Evolutionary conservation across 1,284 basidiomycete species (phyloP).

Genomic region (Exobasidium rhododendri): DNA sequence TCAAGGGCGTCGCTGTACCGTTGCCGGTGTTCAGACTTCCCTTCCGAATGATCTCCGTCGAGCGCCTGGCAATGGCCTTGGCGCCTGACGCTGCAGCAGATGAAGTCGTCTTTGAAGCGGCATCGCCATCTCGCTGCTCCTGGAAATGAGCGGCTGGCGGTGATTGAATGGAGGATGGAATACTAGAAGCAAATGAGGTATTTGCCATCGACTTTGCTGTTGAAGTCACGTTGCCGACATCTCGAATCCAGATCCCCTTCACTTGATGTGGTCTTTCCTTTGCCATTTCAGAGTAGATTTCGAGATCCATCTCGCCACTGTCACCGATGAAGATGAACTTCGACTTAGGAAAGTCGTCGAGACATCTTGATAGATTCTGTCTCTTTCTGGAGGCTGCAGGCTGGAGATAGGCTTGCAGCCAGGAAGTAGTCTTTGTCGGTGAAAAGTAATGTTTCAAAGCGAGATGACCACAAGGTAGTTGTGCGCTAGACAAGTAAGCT

Average conservation of each 20-base stretch:
- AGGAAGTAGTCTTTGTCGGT: constrained; percentile 14
- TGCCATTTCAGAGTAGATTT: constrained; percentile 46
- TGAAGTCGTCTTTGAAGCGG: background rate
- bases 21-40: background rate
- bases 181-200: background rate
- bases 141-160: background rate
- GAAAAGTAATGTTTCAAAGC: constrained; percentile 40
- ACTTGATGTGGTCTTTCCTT: constrained; percentile 38
- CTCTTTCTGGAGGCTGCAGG: constrained; percentile 42
- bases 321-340: constrained; percentile 50
- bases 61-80: background rate
- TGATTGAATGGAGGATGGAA: background rate
- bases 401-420: constrained; percentile 39
- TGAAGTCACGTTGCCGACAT: constrained; percentile 27
- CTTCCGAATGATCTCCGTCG: background rate
- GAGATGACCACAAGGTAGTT: constrained; percentile 64
- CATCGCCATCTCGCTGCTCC: background rate
- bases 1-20: background rate
- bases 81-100: background rate
- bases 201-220: background rate
- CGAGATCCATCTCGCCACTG: constrained; percentile 49
- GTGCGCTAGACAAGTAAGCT: constrained; percentile 71
- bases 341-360: constrained; percentile 32
- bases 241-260: constrained; percentile 44
- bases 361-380: constrained; percentile 28